A percentile compares a stretch with the other conserved stretches of the same genome.
Conservation (phyloP, 2,329 filamentous ascomycete genomes). For the Diaporthe vexans region DNA sequence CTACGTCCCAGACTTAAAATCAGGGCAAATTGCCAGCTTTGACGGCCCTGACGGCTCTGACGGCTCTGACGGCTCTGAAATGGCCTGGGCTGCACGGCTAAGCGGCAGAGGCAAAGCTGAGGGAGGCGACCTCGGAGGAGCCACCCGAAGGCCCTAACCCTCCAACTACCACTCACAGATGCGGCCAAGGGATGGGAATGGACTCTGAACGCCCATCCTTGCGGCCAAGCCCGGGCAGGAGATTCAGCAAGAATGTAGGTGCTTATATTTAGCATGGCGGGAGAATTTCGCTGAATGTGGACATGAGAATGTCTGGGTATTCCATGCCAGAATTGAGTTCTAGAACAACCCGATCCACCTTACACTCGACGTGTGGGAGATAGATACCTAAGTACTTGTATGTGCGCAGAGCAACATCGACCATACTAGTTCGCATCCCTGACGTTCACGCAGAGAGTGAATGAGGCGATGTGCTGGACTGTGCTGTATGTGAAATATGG, state of each 20-base stretch:
- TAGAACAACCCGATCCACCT: background rate
- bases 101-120: background rate
- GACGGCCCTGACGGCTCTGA: background rate
- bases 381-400: background rate
- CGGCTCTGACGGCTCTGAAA: background rate
- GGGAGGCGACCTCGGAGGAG: background rate
- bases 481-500: background rate
- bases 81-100: conserved; percentile 19
- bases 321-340: background rate
- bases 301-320: background rate
- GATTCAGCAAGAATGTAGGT: background rate
- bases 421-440: background rate
- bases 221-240: conserved; percentile 14
- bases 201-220: background rate
- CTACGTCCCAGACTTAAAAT: background rate
- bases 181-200: background rate
- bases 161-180: background rate
- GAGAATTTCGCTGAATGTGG: background rate
- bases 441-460: background rate
- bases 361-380: background rate
- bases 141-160: background rate
- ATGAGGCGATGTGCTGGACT: background rate
- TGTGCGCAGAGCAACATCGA: background rate
- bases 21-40: conserved; percentile 8
- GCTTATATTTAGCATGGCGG: background rate